Evolutionary conservation across 2,329 filamentous ascomycete genomes (phyloP), one percentile per base, ranked within the genome.

Genomic region (Colletotrichum falcatum): DNA sequence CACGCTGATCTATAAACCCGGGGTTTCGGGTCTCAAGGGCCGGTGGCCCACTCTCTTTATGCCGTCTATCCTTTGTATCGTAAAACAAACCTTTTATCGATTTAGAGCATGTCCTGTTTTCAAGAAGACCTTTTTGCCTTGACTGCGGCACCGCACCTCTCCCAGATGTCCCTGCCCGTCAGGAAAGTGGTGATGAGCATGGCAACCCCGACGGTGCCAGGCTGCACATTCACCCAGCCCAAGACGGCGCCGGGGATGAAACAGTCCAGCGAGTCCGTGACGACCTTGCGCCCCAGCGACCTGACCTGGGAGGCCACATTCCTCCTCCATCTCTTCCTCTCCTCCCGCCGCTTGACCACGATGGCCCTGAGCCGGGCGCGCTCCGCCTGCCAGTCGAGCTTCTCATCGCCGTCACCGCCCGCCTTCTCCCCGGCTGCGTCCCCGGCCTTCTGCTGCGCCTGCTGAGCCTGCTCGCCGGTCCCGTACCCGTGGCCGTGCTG

Each of bases 141-240:
- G 1, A 70, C 65, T 14, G n/a, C 23, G 6, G 61, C 65, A 18
- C 69, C 69, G 35, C 84, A 85, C 65, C 82, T 82, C 68, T 87
- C 83, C 91, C 91, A 94, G 2, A 90, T 86, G 73, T 89, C 88
- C 73, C 81, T 77, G 1, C 86, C 86, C 12, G 90, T 89, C 55
- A 93, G 76, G 5, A 91, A 55, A 0, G 91, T 92, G 61, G 90
- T 90, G 28, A 87, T 75, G 26, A 91, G 79, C 86, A 90, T 91
- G 11, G 86, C 85, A 16, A 85, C 65, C 1, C 88, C 90, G 1
- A 92, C 86, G 1, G 84, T 80, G 3, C 87, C 83, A 0, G 84
- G 79, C 12, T 84, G 81, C 1, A 86, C 81, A 0, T 83, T 78
- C 33, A 91, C 79, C 90, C 90, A 92, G 0, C 89, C 89, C 18